Base-by-base conservation (phyloP, 371 early-diverging fungal species). In the Syncephalastrum sp. region DNA sequence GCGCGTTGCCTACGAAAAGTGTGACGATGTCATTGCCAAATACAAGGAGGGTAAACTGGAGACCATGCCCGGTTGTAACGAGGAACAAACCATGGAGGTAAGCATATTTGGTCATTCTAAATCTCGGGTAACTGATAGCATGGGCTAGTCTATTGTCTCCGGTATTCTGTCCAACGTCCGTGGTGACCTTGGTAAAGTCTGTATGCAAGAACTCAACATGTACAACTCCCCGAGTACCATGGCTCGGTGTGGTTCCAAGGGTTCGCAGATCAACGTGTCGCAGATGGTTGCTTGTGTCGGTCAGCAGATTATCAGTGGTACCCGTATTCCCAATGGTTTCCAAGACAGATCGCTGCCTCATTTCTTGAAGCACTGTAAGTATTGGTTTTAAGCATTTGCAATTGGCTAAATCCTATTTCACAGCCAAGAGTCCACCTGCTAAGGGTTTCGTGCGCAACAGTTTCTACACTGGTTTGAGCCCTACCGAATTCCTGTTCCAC, bases 261-360 rank as follows among this genome's bases (percentile, higher is more conserved):
- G 99, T 64, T 97, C 97, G 41, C 89, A 93, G 56, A 92, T 98
- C 70, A 99, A 99, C 83, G 98, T 99, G 43, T 96, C 95, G 25
- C 99, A 99, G 77, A 99, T 99, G 99, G 95, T 98, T 64, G 98
- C 99, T 59, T 97, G 97, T 91, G 99, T 99, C 63, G 99, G 99
- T 66, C 99, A 99, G 79, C 99, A 99, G 71, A 96, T 97, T 85
- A 94, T 99, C 66, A 90, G 88, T 64, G 97, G 99, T 56, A 89
- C 81, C 58, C 94, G 99, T 84, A 95, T 99, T 65, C 94, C 97
- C 19, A 85, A 97, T 72, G 99, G 99, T 53, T 99, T 99, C 78
- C 89, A 90, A 47, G 93, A 96, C 74, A 89, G 99, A 65, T 91
- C 98, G 2, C 77, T 99, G 57, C 99, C 99, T 15, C 99, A 97